phyloP scores from a whole-genome alignment of 805 yeast species.

The Blastobotrys mokoenaii region DNA sequence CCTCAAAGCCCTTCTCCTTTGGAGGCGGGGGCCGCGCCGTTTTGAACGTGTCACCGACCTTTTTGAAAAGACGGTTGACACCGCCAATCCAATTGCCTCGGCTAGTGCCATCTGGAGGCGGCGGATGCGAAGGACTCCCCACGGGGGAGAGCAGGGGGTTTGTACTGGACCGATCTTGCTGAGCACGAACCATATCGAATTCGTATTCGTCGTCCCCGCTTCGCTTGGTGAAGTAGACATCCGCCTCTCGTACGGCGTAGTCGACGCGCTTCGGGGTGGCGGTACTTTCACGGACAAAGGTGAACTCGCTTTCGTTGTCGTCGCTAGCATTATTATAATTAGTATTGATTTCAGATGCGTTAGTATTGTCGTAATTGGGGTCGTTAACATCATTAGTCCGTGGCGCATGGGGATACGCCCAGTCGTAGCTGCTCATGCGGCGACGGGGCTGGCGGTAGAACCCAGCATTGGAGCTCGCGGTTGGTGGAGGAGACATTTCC shows the following conservation, averaged over 20 bases:
- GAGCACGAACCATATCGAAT: no score
- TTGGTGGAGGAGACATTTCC: constrained; percentile 8
- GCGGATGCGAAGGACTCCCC: no score
- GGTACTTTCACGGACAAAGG: not conserved
- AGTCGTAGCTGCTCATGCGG: constrained; percentile 14
- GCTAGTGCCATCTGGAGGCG: no score
- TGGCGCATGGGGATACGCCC: constrained; percentile 10
- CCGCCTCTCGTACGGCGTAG: constrained; percentile 56
- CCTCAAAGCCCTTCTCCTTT: constrained; percentile 16
- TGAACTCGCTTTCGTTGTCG: constrained; percentile 3
- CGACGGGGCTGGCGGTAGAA: constrained; percentile 18
- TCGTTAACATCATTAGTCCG: no score
- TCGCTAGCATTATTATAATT: not conserved
- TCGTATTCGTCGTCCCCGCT: not conserved
- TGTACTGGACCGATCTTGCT: no score
- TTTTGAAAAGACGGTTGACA: no score
- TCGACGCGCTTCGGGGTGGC: constrained; percentile 30
- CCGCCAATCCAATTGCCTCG: no score
- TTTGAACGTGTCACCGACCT: not conserved
- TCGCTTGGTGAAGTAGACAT: constrained; percentile 31
- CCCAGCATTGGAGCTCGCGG: constrained; percentile 3
- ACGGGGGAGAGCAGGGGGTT: no score
- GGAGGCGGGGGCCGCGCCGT: not conserved
- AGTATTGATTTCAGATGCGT: not conserved
- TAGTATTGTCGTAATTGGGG: not conserved